Conservation (phyloP, 129 eudicot genomes). For the Chrysanthemum makinoi region DNA sequence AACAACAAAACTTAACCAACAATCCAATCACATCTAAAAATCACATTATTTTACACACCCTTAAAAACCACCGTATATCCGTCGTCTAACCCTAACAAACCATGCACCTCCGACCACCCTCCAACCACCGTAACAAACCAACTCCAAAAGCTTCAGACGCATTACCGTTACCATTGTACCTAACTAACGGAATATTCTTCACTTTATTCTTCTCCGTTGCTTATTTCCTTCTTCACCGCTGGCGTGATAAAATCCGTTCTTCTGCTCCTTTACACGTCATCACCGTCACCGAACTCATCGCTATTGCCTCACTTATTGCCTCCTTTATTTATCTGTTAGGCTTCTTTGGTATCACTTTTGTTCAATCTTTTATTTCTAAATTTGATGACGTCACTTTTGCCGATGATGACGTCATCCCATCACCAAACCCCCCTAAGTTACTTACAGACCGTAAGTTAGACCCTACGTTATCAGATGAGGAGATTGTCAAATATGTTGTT, state of each 20-base stretch:
- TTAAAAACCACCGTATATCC: slow-evolving; percentile 28
- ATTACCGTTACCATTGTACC: slow-evolving; percentile 69
- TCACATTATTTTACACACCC: slow-evolving; percentile 24
- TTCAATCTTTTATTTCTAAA: slow-evolving; percentile 55
- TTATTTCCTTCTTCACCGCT: slow-evolving; percentile 67
- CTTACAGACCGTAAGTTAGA: slow-evolving; percentile 13
- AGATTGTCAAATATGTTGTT: slow-evolving; percentile 34
- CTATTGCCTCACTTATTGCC: slow-evolving; percentile 52
- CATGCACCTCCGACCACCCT: slow-evolving; percentile 15
- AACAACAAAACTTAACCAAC: too few species aligned
- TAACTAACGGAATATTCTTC: slow-evolving; percentile 71
- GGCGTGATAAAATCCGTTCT: slow-evolving; percentile 68
- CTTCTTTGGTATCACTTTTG: slow-evolving; percentile 67
- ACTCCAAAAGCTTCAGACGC: slow-evolving; percentile 71
- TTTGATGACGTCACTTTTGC: slow-evolving; percentile 21
- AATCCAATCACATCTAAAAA: slow-evolving; percentile 2
- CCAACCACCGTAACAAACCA: background rate
- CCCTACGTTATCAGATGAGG: slow-evolving; percentile 26
- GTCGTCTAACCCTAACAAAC: slow-evolving; percentile 27
- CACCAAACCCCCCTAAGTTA: slow-evolving; percentile 11
- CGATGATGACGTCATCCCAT: background rate
- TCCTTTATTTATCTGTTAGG: slow-evolving; percentile 66
- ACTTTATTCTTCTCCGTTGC: slow-evolving; percentile 66
- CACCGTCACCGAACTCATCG: slow-evolving; percentile 56
- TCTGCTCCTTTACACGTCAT: slow-evolving; percentile 69